phyloP scores from a whole-genome alignment of 306 rosid genomes.

The Prinsepia uniflora region DNA sequence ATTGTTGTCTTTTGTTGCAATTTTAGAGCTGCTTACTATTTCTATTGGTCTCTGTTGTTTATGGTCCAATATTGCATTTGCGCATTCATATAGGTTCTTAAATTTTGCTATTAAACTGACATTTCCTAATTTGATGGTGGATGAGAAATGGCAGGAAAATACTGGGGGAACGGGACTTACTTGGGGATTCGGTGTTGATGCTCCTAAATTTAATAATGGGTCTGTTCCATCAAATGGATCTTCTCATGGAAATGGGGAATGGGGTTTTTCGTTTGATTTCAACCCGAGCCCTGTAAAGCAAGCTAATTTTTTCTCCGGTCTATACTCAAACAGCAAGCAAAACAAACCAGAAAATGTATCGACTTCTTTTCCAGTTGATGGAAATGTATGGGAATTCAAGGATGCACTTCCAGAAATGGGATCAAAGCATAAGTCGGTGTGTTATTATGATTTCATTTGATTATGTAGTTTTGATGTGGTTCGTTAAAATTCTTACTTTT shows the following conservation, averaged over 20 bases:
- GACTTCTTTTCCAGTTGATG: constrained; percentile 19
- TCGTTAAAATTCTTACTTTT: constrained; percentile 10
- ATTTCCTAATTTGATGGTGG: constrained; percentile 39
- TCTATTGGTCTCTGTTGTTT: neutral
- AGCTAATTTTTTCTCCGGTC: constrained; percentile 24
- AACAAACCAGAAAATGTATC: constrained; percentile 28
- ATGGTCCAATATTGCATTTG: neutral
- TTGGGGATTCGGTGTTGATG: constrained; percentile 30
- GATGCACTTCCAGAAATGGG: constrained; percentile 42
- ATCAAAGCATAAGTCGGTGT: constrained; percentile 43
- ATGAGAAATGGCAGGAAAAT: constrained; percentile 30
- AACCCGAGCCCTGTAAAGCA: constrained; percentile 31
- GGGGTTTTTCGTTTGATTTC: constrained; percentile 54
- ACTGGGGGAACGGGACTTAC: constrained; percentile 20
- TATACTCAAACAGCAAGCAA: constrained; percentile 25
- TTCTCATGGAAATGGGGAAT: constrained; percentile 34
- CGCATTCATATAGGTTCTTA: neutral
- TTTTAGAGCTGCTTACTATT: constrained; percentile 3
- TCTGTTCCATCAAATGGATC: constrained; percentile 15
- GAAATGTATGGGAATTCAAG: constrained; percentile 38
- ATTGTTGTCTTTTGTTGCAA: neutral
- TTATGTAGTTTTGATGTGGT: constrained; percentile 18
- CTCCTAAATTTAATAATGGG: constrained; percentile 28
- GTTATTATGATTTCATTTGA: constrained; percentile 27
- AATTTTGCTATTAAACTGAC: constrained; percentile 10